Evolutionary conservation across 371 early-diverging fungal species (phyloP), one percentile per base, ranked within the genome.

Genomic region (Sporodiniella umbellata): DNA sequence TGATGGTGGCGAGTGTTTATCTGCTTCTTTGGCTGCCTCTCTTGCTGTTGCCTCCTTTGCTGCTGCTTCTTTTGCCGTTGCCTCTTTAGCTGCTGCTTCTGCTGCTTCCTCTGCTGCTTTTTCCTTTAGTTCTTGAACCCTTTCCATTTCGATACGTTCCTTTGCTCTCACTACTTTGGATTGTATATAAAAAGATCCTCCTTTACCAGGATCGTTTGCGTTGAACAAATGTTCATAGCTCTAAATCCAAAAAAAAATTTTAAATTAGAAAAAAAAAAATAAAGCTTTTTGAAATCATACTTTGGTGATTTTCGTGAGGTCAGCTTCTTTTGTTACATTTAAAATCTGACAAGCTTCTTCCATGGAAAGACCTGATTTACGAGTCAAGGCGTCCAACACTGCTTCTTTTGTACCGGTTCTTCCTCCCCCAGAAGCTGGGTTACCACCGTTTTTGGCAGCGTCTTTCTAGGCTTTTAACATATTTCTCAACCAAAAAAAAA

Each of bases 291-390:
- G n/a, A n/a, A n/a, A n/a, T n/a, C n/a, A n/a, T 72, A 86, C 89
- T 85, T 86, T 85, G 49, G 76, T 57, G 21, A 92, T 63, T 61
- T 88, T 87, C 28, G 90, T 85, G 51, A 87, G 59, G 50, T 85
- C 73, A 4, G 83, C 75, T 1, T 85, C 80, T 66, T 86, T 86
- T 23, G 84, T 81, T 17, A 94, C 76, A 72, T 95, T 95, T 38
- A 98, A 69, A 52, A 98, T 95, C 69, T 93, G 86, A 67, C 78
- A 76, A 6, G 98, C 95, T 70, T 98, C 98, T 47, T 96, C 96
- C 17, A 93, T 70, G 2, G 88, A 82, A 74, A 98, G 88, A 8
- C 93, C 93, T 11, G 93, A 86, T 48, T 88, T 81, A 44, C 88
- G 74, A 42, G 94, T 91, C 48, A 87, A 62, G 15, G 84, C 85